phyloP scores from a whole-genome alignment of 148 eudicot species.

The Camellia japonica region DNA sequence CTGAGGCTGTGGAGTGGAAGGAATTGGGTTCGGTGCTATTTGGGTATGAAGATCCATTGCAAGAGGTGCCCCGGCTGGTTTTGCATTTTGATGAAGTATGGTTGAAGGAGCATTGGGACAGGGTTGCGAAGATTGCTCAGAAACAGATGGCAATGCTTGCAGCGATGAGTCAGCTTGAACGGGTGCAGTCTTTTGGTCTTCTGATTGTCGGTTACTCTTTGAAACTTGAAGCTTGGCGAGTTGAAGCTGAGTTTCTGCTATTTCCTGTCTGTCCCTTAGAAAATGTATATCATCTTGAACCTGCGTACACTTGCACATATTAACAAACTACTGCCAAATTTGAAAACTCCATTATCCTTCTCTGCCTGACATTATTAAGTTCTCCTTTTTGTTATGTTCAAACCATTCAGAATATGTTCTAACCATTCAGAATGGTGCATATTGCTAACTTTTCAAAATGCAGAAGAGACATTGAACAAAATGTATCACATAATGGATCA shows the following conservation, averaged over 20 bases:
- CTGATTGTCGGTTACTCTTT: background rate
- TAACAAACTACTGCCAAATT: too few species aligned
- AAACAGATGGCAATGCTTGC: background rate
- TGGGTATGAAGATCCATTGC: background rate
- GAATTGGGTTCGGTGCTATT: background rate
- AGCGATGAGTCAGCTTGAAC: constrained; percentile 7
- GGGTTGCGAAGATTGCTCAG: background rate
- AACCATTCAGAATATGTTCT: too few species aligned
- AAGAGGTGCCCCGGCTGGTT: constrained; percentile 7
- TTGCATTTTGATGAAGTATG: background rate
- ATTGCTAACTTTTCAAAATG: too few species aligned
- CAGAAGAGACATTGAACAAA: too few species aligned
- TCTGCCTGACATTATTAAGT: too few species aligned
- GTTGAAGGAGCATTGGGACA: constrained; percentile 1
- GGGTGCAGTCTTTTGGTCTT: constrained; percentile 7
- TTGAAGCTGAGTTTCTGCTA: constrained; percentile 18
- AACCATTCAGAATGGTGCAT: too few species aligned
- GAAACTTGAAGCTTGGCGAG: constrained; percentile 19
- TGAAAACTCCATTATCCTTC: too few species aligned
- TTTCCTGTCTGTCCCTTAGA: constrained; percentile 20
- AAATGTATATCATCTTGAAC: constrained; percentile 15
- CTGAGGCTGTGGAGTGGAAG: background rate
- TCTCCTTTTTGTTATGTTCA: too few species aligned
- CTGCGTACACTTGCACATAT: background rate
- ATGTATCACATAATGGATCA: too few species aligned